Conservation (phyloP, 2,329 filamentous ascomycete species). For the Fusarium sp. region DNA sequence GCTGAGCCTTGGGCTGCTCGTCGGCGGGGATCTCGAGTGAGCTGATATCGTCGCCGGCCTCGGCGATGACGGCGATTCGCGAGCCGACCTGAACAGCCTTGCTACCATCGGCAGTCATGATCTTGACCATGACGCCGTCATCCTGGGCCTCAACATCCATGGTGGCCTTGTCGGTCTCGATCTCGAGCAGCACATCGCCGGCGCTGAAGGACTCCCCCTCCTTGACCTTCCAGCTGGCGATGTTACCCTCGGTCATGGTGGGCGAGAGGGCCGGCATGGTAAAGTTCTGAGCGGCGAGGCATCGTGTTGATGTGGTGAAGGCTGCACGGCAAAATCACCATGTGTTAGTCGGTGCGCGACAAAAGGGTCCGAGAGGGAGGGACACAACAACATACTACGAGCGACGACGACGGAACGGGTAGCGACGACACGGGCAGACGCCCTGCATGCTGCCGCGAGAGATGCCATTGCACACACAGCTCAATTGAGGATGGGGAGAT, state of each 20-base stretch:
- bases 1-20: constrained; percentile 72
- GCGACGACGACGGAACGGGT: constrained; percentile 57
- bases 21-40: constrained; percentile 81
- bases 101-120: constrained; percentile 77
- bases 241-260: constrained; percentile 95
- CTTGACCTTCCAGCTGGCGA: constrained; percentile 86
- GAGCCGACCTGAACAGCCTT: constrained; percentile 83
- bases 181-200: constrained; percentile 89
- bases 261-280: constrained; percentile 92
- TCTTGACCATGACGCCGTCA: constrained; percentile 87
- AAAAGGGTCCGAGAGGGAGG: constrained; percentile 39
- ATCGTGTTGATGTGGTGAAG: constrained; percentile 71
- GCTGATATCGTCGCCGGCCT: constrained; percentile 82
- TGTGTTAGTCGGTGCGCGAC: constrained; percentile 42
- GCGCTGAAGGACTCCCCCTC: constrained; percentile 86
- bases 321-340: constrained; percentile 57
- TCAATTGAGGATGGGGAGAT: constrained; percentile 44
- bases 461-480: constrained; percentile 69
- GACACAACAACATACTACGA: constrained; percentile 64
- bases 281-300: constrained; percentile 84
- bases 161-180: constrained; percentile 93
- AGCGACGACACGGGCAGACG: constrained; percentile 70
- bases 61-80: constrained; percentile 86
- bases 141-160: constrained; percentile 97
- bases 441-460: constrained; percentile 72